phyloP scores from a whole-genome alignment of 23 red algal species.

The Gracilaria domingensis region DNA sequence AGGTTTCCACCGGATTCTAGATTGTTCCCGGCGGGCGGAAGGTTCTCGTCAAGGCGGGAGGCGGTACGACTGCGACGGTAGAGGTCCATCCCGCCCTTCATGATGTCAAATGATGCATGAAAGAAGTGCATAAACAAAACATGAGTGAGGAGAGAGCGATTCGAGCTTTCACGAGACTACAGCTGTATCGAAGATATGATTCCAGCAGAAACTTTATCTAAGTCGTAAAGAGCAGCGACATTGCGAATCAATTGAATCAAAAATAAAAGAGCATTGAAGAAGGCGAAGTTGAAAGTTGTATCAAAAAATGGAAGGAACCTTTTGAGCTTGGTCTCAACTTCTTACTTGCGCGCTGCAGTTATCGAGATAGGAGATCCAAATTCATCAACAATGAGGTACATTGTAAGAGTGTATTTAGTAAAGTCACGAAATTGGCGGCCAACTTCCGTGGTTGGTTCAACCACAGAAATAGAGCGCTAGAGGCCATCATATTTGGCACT shows the following conservation, averaged over 20 bases:
- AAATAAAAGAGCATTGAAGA: neutral
- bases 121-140: conserved; percentile 9
- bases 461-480: neutral
- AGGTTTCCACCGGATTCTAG: no score
- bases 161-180: neutral
- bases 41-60: neutral
- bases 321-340: neutral
- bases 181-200: neutral
- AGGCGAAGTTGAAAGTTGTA: neutral
- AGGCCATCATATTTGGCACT: neutral
- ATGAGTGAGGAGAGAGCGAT: neutral
- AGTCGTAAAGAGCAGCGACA: neutral
- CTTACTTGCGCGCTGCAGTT: neutral
- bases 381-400: neutral
- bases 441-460: neutral
- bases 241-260: neutral
- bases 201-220: neutral
- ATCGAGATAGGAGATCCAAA: neutral
- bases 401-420: neutral
- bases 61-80: neutral
- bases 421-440: neutral
- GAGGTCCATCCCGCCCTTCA: neutral
- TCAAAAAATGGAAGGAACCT: neutral
- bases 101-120: neutral
- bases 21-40: no score